A percentile compares a stretch with the other conserved stretches of the same genome.
Evolutionary conservation across 768 basidiomycete genomes (phyloP).

Genomic region (Dentipellis fragilis): DNA sequence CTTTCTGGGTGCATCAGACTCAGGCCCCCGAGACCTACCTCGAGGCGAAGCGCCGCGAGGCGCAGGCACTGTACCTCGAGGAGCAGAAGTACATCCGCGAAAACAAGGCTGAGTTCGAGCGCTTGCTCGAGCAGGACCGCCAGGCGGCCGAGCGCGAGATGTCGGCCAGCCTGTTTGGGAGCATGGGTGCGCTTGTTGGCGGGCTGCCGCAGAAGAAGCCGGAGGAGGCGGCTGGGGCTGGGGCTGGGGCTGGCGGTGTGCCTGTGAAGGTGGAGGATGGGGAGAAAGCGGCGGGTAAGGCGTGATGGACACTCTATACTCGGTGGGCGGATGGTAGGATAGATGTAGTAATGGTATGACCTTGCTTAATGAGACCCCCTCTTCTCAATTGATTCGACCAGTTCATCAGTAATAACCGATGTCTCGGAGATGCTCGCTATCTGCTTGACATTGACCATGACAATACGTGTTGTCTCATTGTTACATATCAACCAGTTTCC

Average conservation of each 20-base stretch:
- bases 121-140: conserved; percentile 40
- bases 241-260: neutral
- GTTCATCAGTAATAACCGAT: no score
- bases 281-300: neutral
- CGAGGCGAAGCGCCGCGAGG: conserved; percentile 40
- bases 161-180: conserved; percentile 28
- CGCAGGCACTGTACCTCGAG: conserved; percentile 40
- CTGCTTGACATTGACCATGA: no score
- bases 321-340: neutral
- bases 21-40: conserved; percentile 39
- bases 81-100: conserved; percentile 42
- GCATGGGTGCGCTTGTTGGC: conserved; percentile 4
- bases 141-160: conserved; percentile 39
- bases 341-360: neutral
- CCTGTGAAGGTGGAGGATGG: neutral
- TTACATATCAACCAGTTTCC: no score
- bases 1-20: conserved; percentile 18
- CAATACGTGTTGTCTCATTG: no score
- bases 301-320: neutral
- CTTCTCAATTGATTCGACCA: neutral
- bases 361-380: neutral
- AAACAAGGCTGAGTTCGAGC: conserved; percentile 42
- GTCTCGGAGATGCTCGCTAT: no score
- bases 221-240: conserved; percentile 1
- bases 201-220: conserved; percentile 7